These are phyloP conservation scores for Dryadomyces sulphureus DNA, from an alignment of 2,329 filamentous ascomycete species.

Conservation along the genomic window DNA sequence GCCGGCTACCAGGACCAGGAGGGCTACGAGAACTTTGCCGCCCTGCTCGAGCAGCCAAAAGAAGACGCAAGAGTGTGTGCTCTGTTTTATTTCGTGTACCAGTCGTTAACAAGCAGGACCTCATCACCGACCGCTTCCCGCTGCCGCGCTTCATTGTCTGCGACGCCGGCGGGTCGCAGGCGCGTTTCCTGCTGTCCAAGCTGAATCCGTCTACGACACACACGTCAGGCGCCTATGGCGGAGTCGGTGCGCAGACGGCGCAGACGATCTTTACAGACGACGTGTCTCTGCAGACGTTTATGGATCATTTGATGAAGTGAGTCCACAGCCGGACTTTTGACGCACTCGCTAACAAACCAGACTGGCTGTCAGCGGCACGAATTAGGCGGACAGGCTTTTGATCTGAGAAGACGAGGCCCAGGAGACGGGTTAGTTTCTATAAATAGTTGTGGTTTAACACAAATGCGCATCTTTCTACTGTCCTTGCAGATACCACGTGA, in stretches of 20 bases:
- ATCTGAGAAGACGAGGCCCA: neutral
- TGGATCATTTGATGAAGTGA: constrained; percentile 99
- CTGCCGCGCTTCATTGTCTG: constrained; percentile 96
- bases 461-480: constrained; percentile 1
- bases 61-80: constrained; percentile 64
- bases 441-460: constrained; percentile 1
- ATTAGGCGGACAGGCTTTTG: constrained; percentile 20
- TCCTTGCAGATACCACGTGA: no score
- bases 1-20: constrained; percentile 96
- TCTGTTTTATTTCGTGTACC: neutral
- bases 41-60: constrained; percentile 80
- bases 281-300: constrained; percentile 94
- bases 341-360: constrained; percentile 20
- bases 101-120: constrained; percentile 45
- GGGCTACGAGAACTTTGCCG: constrained; percentile 90
- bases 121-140: constrained; percentile 96
- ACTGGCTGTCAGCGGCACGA: constrained; percentile 49
- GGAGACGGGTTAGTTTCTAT: constrained; percentile 1
- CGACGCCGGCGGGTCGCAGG: constrained; percentile 94
- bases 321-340: no score
- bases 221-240: constrained; percentile 82
- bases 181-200: constrained; percentile 91
- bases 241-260: constrained; percentile 68
- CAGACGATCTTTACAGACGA: constrained; percentile 99
- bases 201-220: constrained; percentile 96